These are phyloP conservation scores for Aspergillus steynii DNA, from an alignment of 495 filamentous ascomycete species.

Conservation along the genomic window DNA sequence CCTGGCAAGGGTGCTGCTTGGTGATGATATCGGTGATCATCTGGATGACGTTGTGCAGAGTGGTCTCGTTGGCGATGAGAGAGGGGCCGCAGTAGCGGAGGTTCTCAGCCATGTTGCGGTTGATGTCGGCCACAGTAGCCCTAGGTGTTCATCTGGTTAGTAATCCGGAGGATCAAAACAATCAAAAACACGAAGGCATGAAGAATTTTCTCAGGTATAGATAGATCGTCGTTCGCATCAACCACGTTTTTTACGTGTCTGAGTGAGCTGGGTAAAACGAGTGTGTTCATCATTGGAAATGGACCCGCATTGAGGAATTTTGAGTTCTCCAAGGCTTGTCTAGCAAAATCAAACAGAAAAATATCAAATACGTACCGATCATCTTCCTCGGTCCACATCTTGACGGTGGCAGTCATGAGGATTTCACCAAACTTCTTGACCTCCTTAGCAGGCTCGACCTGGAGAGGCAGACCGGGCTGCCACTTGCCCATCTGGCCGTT, in stretches of 20 bases:
- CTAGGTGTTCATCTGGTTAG: conserved; percentile 53
- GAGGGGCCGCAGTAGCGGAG: conserved; percentile 90
- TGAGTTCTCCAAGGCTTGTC: conserved; percentile 10
- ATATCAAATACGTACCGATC: conserved; percentile 72
- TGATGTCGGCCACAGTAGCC: conserved; percentile 90
- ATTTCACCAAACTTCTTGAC: conserved; percentile 85
- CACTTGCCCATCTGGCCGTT: conserved; percentile 76
- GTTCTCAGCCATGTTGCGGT: conserved; percentile 89
- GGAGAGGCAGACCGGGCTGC: conserved; percentile 83
- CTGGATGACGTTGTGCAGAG: conserved; percentile 64
- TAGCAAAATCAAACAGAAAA: conserved; percentile 27
- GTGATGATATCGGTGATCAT: conserved; percentile 73
- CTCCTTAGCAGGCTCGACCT: conserved; percentile 71
- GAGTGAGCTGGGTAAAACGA: conserved; percentile 99
- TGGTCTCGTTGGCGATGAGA: conserved; percentile 67
- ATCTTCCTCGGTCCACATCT: conserved; percentile 82
- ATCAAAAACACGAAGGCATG: conserved; percentile 15
- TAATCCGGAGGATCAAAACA: conserved; percentile 12
- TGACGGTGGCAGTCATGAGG: conserved; percentile 79
- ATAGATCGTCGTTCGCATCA: conserved; percentile 89
- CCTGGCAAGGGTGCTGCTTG: conserved; percentile 88
- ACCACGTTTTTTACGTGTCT: conserved; percentile 74
- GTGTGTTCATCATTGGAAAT: conserved; percentile 73
- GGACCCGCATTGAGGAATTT: background rate
- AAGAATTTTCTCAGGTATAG: conserved; percentile 32